phyloP scores from a whole-genome alignment of 768 basidiomycete genomes.

The Xerocomellus amylosporus region DNA sequence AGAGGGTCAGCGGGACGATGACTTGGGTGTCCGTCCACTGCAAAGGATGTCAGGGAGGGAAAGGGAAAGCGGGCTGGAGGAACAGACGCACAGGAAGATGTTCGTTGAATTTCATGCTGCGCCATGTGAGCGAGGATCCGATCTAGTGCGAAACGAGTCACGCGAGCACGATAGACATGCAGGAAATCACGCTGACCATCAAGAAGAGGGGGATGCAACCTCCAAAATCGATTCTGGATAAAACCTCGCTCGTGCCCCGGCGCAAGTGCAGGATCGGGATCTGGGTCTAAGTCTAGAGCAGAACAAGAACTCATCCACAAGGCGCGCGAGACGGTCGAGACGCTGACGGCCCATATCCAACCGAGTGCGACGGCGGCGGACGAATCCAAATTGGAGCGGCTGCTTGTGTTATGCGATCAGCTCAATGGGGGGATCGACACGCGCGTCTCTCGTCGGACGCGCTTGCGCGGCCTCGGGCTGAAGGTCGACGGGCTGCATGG shows the following conservation, averaged over 20 bases:
- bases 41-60: no score
- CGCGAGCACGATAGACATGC: neutral
- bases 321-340: constrained; percentile 50
- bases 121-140: constrained; percentile 60
- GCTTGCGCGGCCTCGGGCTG: constrained; percentile 46
- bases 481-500: constrained; percentile 31
- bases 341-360: constrained; percentile 53
- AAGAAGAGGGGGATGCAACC: constrained; percentile 61
- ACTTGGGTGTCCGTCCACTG: constrained; percentile 61
- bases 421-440: constrained; percentile 56
- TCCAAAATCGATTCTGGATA: constrained; percentile 78
- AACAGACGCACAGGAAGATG: constrained; percentile 51
- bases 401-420: constrained; percentile 71
- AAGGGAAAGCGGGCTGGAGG: no score
- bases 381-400: constrained; percentile 58
- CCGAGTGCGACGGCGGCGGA: constrained; percentile 43
- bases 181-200: constrained; percentile 39
- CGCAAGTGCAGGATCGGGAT: neutral
- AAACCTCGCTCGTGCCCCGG: constrained; percentile 53
- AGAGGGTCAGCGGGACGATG: constrained; percentile 43
- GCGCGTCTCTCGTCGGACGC: constrained; percentile 38
- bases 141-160: constrained; percentile 34
- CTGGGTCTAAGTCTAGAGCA: neutral
- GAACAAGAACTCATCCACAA: constrained; percentile 43
- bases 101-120: constrained; percentile 70